Conservation (phyloP, 2,329 filamentous ascomycete genomes). For the Venturia oleaginea region DNA sequence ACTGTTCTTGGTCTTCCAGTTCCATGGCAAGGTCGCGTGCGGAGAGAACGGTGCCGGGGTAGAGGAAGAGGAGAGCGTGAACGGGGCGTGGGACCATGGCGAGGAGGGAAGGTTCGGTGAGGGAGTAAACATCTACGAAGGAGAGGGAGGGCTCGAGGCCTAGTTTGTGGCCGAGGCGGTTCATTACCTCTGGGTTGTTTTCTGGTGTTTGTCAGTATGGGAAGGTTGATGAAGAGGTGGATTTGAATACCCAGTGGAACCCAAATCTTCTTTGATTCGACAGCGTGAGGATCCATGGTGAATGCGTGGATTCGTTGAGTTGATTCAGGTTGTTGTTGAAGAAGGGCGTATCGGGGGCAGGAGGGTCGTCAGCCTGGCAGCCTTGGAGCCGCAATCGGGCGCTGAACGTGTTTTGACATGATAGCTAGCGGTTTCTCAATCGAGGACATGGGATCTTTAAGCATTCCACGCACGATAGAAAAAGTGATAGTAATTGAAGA, state of each 20-base stretch:
- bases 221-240: neutral
- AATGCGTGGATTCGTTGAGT: neutral
- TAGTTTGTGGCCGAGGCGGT: conserved; percentile 39
- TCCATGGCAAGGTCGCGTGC: conserved; percentile 33
- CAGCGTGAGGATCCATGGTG: conserved; percentile 11
- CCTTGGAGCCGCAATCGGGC: neutral
- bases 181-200: conserved; percentile 49
- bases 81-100: conserved; percentile 43
- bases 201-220: conserved; percentile 25
- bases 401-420: neutral
- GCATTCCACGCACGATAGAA: neutral
- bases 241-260: conserved; percentile 10
- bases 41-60: conserved; percentile 34
- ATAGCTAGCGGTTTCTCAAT: neutral
- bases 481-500: neutral
- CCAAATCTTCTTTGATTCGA: conserved; percentile 11
- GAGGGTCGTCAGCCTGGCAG: neutral
- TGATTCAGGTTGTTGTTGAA: neutral
- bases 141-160: conserved; percentile 37
- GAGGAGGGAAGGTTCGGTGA: conserved; percentile 42
- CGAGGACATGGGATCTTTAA: neutral
- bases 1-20: conserved; percentile 32
- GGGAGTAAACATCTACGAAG: conserved; percentile 47
- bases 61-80: conserved; percentile 47
- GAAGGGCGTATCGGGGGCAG: neutral